Base-by-base conservation (phyloP, 176 grass and related monocot genomes). In the Hsuehochloa calcarea region DNA sequence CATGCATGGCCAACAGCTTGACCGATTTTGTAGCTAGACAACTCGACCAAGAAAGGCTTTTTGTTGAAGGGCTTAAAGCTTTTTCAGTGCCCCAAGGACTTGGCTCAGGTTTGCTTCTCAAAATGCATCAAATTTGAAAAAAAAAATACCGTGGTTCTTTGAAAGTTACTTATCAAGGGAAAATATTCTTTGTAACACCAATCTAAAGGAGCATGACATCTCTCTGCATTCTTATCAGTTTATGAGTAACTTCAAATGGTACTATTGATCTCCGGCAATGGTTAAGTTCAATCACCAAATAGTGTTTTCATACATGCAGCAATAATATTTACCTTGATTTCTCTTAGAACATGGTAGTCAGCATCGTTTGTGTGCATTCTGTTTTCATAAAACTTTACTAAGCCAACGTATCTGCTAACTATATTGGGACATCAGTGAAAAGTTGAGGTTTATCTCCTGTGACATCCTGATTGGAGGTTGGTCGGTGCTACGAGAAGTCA, bases 21-120 rank as follows among this genome's bases (percentile, higher is more conserved):
- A n/a, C n/a, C n/a, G n/a, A n/a, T n/a, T n/a, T n/a, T n/a, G n/a
- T n/a, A n/a, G n/a, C n/a, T n/a, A n/a, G n/a, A n/a, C n/a, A n/a
- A n/a, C n/a, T n/a, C n/a, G n/a, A n/a, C n/a, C n/a, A 98, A 96
- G 85, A 98, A 98, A 80, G 96, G 96, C 19, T 96, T 98, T 90
- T 78, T 95, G 83, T 89, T 98, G 63, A 96, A 96, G 88, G 96
- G 96, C 19, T 85, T 99, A 44, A 99, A 99, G 54, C 91, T 99
- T 86, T 95, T 94, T 68, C 83, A 88, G 20, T 99, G 96, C 81
- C 84, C 96, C 50, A 91, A 94, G 78, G 96, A 99, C 47, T 94
- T 96, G 89, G 96, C 96, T 79, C 83, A 99, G 93, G 96, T 99
- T 92, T 93, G 76, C 34, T 64, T 89, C 62, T 61, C 3, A 44